Conservation (phyloP, 148 eudicot genomes). For the Fallopia convolvulus region DNA sequence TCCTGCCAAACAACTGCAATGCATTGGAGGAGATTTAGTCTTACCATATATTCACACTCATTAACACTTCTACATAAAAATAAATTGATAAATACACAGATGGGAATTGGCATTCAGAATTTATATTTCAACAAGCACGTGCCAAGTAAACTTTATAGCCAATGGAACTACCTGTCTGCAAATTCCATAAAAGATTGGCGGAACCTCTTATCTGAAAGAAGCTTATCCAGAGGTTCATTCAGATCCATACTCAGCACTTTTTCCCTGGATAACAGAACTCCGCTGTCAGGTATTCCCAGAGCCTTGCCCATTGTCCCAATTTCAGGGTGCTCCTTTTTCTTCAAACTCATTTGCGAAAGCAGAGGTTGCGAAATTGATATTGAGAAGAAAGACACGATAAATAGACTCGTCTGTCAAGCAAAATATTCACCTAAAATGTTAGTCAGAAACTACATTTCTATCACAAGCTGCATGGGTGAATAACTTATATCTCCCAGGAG, state of each 20-base stretch:
- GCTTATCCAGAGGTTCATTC: conserved; percentile 69
- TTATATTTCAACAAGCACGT: background rate
- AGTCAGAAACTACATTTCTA: conserved; percentile 5
- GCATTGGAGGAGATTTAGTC: conserved; percentile 11
- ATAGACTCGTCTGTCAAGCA: conserved; percentile 54
- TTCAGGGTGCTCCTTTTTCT: conserved; percentile 37
- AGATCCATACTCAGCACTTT: conserved; percentile 28
- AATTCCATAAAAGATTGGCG: conserved; percentile 76
- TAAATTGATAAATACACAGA: background rate
- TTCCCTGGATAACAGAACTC: conserved; percentile 32
- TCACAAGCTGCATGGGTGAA: background rate
- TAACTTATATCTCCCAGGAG: background rate
- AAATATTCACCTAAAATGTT: conserved; percentile 17
- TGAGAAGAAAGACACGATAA: conserved; percentile 76
- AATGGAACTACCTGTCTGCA: conserved; percentile 60
- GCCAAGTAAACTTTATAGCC: background rate
- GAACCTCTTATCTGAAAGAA: conserved; percentile 61
- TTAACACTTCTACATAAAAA: background rate
- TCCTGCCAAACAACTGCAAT: conserved; percentile 84
- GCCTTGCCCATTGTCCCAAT: conserved; percentile 67
- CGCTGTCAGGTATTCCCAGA: conserved; percentile 59
- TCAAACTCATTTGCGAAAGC: conserved; percentile 69
- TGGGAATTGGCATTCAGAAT: background rate
- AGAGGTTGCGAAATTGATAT: conserved; percentile 81
- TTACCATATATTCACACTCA: background rate